Evolutionary conservation across 2,329 filamentous ascomycete genomes (phyloP).

Genomic region (Claviceps sp.): DNA sequence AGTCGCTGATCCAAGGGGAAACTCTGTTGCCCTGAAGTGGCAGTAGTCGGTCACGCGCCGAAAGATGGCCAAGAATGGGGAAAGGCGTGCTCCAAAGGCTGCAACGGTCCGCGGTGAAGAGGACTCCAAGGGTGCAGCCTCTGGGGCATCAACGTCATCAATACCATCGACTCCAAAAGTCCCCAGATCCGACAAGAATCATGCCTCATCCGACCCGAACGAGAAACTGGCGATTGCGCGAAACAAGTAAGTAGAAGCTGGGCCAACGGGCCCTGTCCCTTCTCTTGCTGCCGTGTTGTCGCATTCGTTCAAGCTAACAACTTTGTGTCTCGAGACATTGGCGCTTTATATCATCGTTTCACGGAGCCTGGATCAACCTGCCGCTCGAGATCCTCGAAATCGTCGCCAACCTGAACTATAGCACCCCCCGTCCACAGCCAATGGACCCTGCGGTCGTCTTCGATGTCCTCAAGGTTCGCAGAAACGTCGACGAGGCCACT

Average conservation of each 20-base stretch:
- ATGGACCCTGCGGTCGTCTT: slow-evolving; percentile 73
- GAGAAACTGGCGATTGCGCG: background rate
- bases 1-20: background rate
- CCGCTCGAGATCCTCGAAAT: slow-evolving; percentile 67
- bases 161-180: background rate
- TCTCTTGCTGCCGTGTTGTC: background rate
- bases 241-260: background rate
- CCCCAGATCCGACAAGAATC: background rate
- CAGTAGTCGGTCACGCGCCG: background rate
- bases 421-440: slow-evolving; percentile 59
- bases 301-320: background rate
- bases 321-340: slow-evolving; percentile 47
- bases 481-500: slow-evolving; percentile 67
- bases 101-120: background rate
- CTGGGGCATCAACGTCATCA: background rate
- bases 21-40: background rate
- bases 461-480: slow-evolving; percentile 71
- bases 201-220: background rate
- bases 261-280: background rate
- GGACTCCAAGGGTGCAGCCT: background rate
- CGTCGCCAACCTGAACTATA: slow-evolving; percentile 68
- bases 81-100: background rate
- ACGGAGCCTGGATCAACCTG: slow-evolving; percentile 72
- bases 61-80: background rate
- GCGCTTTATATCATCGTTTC: slow-evolving; percentile 72